Evolutionary conservation across 192 early-diverging fungal genomes (phyloP), one percentile per base, ranked within the genome.

Genomic region (Powellomyces hirtus): DNA sequence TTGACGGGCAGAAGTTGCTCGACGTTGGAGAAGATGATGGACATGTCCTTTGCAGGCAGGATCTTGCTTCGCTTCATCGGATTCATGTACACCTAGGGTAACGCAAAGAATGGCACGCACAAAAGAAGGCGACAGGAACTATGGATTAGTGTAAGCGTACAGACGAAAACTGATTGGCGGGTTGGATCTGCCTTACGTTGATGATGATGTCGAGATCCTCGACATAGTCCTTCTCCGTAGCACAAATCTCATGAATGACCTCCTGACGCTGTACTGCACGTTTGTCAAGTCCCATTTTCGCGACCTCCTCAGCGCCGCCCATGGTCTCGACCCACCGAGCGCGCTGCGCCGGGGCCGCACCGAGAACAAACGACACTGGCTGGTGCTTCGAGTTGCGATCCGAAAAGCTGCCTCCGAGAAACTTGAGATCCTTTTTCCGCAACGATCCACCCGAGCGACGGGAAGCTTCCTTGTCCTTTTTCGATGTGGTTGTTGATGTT

Each of bases 171-270:
- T 16, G 46, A n/a, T n/a, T n/a, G n/a, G n/a, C n/a, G n/a, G n/a
- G n/a, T n/a, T n/a, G n/a, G n/a, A n/a, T n/a, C n/a, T n/a, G n/a
- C n/a, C 53, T 62, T 70, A 95, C 90, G 61, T 91, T 87, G 1
- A 93, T 84, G 7, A 94, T 80, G 37, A 90, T 83, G 38, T 90
- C 82, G 33, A 98, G 82, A 82, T 98, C 96, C 22, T 84, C 81
- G 20, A 93, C 86, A 68, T 95, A 98, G 71, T 95, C 94, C 18
- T 84, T 83, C 80, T 98, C 97, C 1, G 95, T 96, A 57, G 88
- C 82, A 27, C 95, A 83, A 4, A 96, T 89, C 70, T 98, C 97
- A 70, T 89, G 92, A 56, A 98, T 96, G 18, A 96, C 89, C 77
- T 98, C 97, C 65, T 98, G 97, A 45, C 97, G 81, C 61, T 90